Conservation (phyloP, 2,329 filamentous ascomycete species). For the Alternaria consortialis region DNA sequence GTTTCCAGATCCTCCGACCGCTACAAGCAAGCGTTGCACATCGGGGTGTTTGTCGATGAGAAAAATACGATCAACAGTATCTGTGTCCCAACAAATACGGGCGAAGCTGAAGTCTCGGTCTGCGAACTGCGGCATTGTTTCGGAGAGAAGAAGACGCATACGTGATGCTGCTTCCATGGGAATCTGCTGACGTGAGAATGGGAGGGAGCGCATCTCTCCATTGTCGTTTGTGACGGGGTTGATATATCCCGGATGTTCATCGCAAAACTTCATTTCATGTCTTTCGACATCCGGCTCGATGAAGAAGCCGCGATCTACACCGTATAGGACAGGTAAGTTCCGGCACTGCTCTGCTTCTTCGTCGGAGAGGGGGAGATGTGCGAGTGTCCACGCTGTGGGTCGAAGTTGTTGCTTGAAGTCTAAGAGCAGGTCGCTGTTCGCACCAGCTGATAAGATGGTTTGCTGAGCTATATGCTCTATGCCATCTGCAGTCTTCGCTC, state of each 20-base stretch:
- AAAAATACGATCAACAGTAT: conserved; percentile 64
- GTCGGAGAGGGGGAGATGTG: conserved; percentile 59
- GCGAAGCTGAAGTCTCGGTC: conserved; percentile 60
- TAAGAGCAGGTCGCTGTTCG: conserved; percentile 57
- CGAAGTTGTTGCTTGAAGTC: conserved; percentile 63
- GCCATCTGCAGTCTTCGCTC: conserved; percentile 57
- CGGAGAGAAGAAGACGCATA: conserved; percentile 58
- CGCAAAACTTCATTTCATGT: conserved; percentile 61
- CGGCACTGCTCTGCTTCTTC: conserved; percentile 58
- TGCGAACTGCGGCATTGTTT: conserved; percentile 64
- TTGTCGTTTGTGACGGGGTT: conserved; percentile 51
- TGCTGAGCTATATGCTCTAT: conserved; percentile 53
- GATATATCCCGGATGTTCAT: conserved; percentile 66
- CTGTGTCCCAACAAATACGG: conserved; percentile 66
- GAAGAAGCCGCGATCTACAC: conserved; percentile 61
- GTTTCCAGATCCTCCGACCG: conserved; percentile 62
- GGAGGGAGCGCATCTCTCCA: conserved; percentile 47
- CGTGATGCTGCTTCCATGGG: conserved; percentile 59
- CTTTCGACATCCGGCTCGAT: conserved; percentile 59
- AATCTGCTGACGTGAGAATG: conserved; percentile 57
- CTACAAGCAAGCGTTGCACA: conserved; percentile 56
- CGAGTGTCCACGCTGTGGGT: conserved; percentile 65
- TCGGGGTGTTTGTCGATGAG: conserved; percentile 62
- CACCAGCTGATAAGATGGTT: conserved; percentile 61
- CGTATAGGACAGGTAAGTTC: conserved; percentile 60